Conservation (phyloP, 495 filamentous ascomycete genomes). For the Massariosphaeria phaeospora region DNA sequence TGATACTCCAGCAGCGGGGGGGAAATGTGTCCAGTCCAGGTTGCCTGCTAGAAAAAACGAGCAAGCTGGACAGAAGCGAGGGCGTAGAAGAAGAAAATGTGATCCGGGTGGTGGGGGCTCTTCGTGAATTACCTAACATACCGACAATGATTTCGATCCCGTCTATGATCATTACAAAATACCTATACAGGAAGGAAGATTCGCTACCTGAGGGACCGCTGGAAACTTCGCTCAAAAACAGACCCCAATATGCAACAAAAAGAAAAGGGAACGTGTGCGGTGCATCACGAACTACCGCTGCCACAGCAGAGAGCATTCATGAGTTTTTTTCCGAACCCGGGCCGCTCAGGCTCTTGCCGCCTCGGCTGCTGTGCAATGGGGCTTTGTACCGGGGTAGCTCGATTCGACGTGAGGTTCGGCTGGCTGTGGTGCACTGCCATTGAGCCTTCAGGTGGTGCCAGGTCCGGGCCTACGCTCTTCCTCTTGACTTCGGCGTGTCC, state of each 20-base stretch:
- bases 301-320: slow-evolving; percentile 32
- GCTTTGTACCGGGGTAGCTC: slow-evolving; percentile 15
- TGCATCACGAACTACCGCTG: slow-evolving; percentile 14
- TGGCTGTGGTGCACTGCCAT: slow-evolving; percentile 34
- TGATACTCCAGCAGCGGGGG: no score
- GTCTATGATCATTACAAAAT: slow-evolving; percentile 31
- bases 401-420: slow-evolving; percentile 23
- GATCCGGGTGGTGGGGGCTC: background rate
- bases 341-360: slow-evolving; percentile 23
- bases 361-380: slow-evolving; percentile 1
- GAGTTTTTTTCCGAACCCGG: slow-evolving; percentile 28
- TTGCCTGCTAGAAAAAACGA: no score
- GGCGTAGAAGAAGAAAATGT: background rate
- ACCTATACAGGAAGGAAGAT: slow-evolving; percentile 20
- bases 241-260: slow-evolving; percentile 15
- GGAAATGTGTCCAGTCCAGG: no score
- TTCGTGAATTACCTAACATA: slow-evolving; percentile 2
- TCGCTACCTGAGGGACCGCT: background rate
- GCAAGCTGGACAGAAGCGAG: no score
- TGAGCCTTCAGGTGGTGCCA: slow-evolving; percentile 33
- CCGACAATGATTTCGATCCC: slow-evolving; percentile 7
- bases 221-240: slow-evolving; percentile 6
- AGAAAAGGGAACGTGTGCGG: background rate
- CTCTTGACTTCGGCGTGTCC: slow-evolving; percentile 24
- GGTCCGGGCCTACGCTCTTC: slow-evolving; percentile 32